Percentiles rank a stretch among this genome's conserved stretches.
Evolutionary conservation across 306 rosid genomes (phyloP).

Genomic region (Malus fusca): DNA sequence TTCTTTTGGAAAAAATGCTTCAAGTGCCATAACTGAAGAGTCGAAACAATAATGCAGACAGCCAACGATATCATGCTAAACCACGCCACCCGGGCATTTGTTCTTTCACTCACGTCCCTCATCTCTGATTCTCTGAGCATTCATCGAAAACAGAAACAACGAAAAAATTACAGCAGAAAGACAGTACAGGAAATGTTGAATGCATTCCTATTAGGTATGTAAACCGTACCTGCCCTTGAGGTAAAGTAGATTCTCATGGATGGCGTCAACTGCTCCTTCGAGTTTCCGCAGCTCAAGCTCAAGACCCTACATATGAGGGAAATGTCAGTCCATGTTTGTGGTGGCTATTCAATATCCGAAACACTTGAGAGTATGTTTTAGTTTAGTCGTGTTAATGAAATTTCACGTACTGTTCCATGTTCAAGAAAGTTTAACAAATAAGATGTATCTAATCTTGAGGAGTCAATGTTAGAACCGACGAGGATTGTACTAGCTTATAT

Average conservation of each 20-base stretch:
- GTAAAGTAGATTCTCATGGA: constrained; percentile 84
- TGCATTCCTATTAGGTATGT: not conserved
- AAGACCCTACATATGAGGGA: constrained; percentile 48
- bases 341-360: not conserved
- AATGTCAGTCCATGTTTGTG: not conserved
- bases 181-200: not conserved
- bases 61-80: constrained; percentile 69
- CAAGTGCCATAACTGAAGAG: constrained; percentile 71
- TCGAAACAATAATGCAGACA: constrained; percentile 73
- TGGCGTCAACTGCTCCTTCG: constrained; percentile 94
- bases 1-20: constrained; percentile 88
- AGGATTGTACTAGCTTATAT: not conserved
- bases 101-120: constrained; percentile 78
- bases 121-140: constrained; percentile 76
- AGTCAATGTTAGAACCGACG: not conserved
- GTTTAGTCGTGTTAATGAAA: not conserved
- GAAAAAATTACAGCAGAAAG: not conserved
- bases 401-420: no score
- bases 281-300: constrained; percentile 93
- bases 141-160: not conserved
- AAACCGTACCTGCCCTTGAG: constrained; percentile 66
- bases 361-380: not conserved
- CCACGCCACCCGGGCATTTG: constrained; percentile 81
- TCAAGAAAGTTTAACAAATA: no score
- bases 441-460: not conserved